phyloP scores from a whole-genome alignment of 805 yeast species.

The Nakazawaea peltata region DNA sequence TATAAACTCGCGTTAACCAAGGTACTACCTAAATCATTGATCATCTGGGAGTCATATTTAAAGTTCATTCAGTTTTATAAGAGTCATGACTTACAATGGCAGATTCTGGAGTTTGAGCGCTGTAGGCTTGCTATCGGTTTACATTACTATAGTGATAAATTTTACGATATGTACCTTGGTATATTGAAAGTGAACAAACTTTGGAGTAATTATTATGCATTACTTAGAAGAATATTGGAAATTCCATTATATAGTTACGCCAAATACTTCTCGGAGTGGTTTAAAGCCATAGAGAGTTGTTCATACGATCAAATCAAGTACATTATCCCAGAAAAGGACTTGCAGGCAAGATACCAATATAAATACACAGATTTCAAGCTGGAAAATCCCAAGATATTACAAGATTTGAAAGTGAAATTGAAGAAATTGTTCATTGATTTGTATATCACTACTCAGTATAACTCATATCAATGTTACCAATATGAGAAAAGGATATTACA shows the following conservation, averaged over 20 bases:
- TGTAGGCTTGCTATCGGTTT: conserved; percentile 43
- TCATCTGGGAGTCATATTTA: conserved; percentile 44
- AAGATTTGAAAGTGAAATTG: conserved; percentile 27
- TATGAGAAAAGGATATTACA: conserved; percentile 35
- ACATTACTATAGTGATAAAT: conserved; percentile 42
- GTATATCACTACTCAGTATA: conserved; percentile 48
- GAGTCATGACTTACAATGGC: conserved; percentile 16
- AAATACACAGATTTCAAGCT: conserved; percentile 10
- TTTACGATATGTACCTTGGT: conserved; percentile 42
- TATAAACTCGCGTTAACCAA: conserved; percentile 32
- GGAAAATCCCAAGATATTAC: conserved; percentile 10
- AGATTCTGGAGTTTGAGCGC: conserved; percentile 28
- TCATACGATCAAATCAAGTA: conserved; percentile 18
- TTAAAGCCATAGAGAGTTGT: conserved; percentile 26
- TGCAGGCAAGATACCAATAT: conserved; percentile 7
- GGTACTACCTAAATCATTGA: conserved; percentile 33
- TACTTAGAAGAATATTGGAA: conserved; percentile 43
- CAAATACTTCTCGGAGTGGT: conserved; percentile 32
- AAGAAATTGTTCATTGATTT: conserved; percentile 43
- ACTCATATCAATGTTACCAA: conserved; percentile 37
- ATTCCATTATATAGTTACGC: conserved; percentile 49
- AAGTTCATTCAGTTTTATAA: conserved; percentile 10
- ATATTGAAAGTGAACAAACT: conserved; percentile 25
- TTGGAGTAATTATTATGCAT: conserved; percentile 25
- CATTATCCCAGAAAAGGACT: conserved; percentile 17